Percentiles rank a stretch among this genome's conserved stretches.
Conservation (phyloP, 2,329 filamentous ascomycete genomes). For the Mycocentrospora acerina region DNA sequence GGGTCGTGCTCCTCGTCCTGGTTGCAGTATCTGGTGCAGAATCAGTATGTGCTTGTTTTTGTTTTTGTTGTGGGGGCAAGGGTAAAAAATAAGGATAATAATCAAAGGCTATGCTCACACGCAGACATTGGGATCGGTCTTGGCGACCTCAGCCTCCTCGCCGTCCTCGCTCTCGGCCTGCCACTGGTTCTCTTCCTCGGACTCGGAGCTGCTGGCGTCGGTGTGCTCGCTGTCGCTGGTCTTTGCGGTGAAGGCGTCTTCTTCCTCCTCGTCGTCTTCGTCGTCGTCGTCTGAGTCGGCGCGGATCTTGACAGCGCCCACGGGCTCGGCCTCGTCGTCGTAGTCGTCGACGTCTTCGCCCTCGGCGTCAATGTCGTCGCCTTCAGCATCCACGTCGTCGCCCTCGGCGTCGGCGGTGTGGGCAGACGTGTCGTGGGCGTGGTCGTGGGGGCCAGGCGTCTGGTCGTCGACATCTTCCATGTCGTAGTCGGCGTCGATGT, state of each 20-base stretch:
- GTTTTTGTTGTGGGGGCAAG: constrained; percentile 14
- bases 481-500: constrained; percentile 43
- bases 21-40: constrained; percentile 68
- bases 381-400: constrained; percentile 42
- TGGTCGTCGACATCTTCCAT: constrained; percentile 41
- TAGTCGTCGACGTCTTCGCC: constrained; percentile 54
- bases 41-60: constrained; percentile 14
- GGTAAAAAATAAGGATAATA: no score
- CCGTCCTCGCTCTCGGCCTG: constrained; percentile 56
- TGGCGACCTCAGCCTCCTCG: constrained; percentile 59
- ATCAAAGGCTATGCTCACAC: constrained; percentile 55
- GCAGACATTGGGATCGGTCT: constrained; percentile 60
- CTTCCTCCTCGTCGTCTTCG: constrained; percentile 42
- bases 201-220: constrained; percentile 47
- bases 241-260: constrained; percentile 43
- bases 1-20: constrained; percentile 82
- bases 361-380: constrained; percentile 47
- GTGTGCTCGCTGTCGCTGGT: constrained; percentile 41
- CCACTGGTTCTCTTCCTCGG: constrained; percentile 60
- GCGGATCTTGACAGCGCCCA: constrained; percentile 44
- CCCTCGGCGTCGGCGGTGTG: constrained; percentile 29
- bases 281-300: constrained; percentile 44
- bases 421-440: constrained; percentile 2
- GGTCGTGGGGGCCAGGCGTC: constrained; percentile 9
- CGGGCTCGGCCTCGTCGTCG: constrained; percentile 51